A percentile compares a stretch with the other conserved stretches of the same genome.
These are phyloP conservation scores for Cucumis sativus DNA, from an alignment of 306 rosid genomes.

Conservation along the genomic window DNA sequence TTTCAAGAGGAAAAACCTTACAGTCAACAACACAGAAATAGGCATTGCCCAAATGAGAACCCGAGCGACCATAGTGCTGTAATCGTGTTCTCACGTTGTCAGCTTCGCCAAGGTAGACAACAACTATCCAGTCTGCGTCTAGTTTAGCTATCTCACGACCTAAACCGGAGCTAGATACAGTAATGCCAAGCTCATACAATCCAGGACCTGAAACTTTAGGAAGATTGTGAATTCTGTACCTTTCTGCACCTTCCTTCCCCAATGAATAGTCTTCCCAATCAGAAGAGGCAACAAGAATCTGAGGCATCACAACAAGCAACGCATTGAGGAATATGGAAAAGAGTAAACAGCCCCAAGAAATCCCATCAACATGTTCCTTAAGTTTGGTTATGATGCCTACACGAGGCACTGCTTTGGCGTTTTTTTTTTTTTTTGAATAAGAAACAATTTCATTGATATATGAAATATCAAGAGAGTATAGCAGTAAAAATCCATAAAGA, in stretches of 20 bases:
- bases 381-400: background rate
- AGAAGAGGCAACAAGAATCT: conserved; percentile 68
- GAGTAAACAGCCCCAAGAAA: background rate
- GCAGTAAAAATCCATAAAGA: too few species aligned
- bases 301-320: background rate
- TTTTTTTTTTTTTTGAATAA: too few species aligned
- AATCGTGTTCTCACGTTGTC: conserved; percentile 58
- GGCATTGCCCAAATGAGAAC: conserved; percentile 52
- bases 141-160: conserved; percentile 48
- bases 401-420: background rate
- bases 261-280: conserved; percentile 66
- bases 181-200: conserved; percentile 69
- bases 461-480: too few species aligned
- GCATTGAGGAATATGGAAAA: background rate
- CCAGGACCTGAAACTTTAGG: conserved; percentile 45
- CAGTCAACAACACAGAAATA: background rate
- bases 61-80: conserved; percentile 59
- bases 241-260: conserved; percentile 61
- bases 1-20: conserved; percentile 14
- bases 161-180: conserved; percentile 15
- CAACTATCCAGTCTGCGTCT: conserved; percentile 26
- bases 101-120: conserved; percentile 65
- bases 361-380: background rate
- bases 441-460: too few species aligned
- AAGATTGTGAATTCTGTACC: conserved; percentile 61